Base-by-base conservation (phyloP, 2,329 filamentous ascomycete genomes). In the Mycocentrospora acerina region DNA sequence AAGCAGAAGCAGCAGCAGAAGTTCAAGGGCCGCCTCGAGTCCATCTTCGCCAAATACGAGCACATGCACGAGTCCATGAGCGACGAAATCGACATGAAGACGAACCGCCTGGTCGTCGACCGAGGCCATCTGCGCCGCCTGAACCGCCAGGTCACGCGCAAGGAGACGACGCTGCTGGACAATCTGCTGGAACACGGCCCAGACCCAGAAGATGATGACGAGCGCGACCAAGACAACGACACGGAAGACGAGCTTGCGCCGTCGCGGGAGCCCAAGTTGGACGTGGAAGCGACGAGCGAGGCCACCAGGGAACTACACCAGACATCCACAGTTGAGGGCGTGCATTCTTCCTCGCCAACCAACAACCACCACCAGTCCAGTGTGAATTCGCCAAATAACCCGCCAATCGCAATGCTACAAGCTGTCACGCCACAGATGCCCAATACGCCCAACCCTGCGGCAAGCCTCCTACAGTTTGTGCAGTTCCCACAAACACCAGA, bases 21-120 rank as follows among this genome's bases (percentile, higher is more conserved):
- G 44, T 81, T 72, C 37, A 62, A 66, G 41, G 83, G 82, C n/a
- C 82, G 82, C 4, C 93, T 95, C 63, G 90, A 95, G 60, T 74
- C 80, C 39, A 95, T 97, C 38, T 95, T 95, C 62, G 80, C 85
- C 44, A 96, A 95, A 66, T 96, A 95, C 64, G 83, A 78, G 36
- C 83, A 77, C 48, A 86, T 96, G 62, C 95, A 95, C 58, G 82
- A 82, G 2, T 86, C 83, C 4, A 77, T 91, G 34, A 90, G 85
- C 37, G 91, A 97, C 66, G 90, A 95, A 69, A 90, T 97, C 56
- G 88, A 97, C 65, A 74, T 95, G 40, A 74, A 76, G 33, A 91
- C 87, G 0, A 90, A 88, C 37, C 75, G 87, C 42, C 82, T 97
- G 31, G 77, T 95, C n/a, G 83, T 96, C 39, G 79, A 97, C 66